Evolutionary conservation across 306 rosid genomes (phyloP).

Genomic region (Pyrus betulifolia): DNA sequence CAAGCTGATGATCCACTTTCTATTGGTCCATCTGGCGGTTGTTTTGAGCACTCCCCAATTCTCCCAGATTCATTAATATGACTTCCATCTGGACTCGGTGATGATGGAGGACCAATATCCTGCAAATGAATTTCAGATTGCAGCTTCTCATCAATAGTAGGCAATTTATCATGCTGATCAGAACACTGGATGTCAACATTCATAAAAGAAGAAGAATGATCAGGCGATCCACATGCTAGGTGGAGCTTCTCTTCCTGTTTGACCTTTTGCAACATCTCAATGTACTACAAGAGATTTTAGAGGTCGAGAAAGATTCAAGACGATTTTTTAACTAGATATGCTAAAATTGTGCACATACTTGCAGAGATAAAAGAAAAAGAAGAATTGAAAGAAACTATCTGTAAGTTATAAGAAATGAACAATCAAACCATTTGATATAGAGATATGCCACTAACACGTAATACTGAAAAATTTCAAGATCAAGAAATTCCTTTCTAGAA

Average conservation of each 20-base stretch:
- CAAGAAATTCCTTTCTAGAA: background rate
- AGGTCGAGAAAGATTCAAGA: conserved; percentile 33
- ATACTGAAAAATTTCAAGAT: background rate
- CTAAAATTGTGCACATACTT: conserved; percentile 11
- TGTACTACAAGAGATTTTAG: conserved; percentile 37
- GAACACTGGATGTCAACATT: conserved; percentile 37
- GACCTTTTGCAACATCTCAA: conserved; percentile 56
- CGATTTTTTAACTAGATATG: conserved; percentile 21
- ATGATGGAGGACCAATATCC: conserved; percentile 42
- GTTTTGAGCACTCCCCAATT: conserved; percentile 46
- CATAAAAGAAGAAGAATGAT: conserved; percentile 34
- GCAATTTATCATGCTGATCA: conserved; percentile 35
- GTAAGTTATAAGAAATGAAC: background rate
- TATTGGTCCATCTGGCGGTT: conserved; percentile 46
- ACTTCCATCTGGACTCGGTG: conserved; percentile 34
- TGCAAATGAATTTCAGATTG: conserved; percentile 35
- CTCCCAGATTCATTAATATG: conserved; percentile 43
- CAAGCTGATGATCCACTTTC: conserved; percentile 68
- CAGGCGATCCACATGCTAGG: conserved; percentile 43
- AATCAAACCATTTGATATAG: background rate
- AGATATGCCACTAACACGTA: background rate
- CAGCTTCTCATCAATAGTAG: conserved; percentile 35
- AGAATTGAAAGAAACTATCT: background rate
- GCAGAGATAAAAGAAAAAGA: conserved; percentile 10
- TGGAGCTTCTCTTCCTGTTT: conserved; percentile 47